A percentile compares a stretch with the other conserved stretches of the same genome.
Conservation (phyloP, 2,329 filamentous ascomycete genomes). For the Alternaria conjuncta region DNA sequence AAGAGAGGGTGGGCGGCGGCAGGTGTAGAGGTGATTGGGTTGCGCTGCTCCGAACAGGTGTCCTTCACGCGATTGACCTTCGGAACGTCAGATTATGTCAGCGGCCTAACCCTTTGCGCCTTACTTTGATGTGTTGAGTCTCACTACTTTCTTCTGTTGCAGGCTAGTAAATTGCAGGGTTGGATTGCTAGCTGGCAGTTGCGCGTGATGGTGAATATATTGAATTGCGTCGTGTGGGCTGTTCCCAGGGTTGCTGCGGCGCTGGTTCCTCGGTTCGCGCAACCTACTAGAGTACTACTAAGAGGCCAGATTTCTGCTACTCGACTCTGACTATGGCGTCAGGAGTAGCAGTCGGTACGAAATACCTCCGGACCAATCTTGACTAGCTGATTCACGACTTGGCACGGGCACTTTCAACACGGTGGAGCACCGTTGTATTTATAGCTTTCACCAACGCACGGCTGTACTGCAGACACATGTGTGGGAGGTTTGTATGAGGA, state of each 20-base stretch:
- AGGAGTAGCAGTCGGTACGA: background rate
- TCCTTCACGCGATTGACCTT: slow-evolving; percentile 16
- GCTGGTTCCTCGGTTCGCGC: slow-evolving; percentile 3
- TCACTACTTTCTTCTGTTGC: slow-evolving; percentile 8
- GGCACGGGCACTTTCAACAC: background rate
- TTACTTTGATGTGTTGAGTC: slow-evolving; percentile 9
- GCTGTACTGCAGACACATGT: background rate
- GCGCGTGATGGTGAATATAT: slow-evolving; percentile 3
- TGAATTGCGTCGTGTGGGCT: background rate
- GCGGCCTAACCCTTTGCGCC: slow-evolving; percentile 15
- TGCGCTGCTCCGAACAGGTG: slow-evolving; percentile 34
- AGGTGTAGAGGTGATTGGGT: slow-evolving; percentile 35
- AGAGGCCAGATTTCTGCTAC: slow-evolving; percentile 11
- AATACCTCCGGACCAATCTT: background rate
- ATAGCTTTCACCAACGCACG: background rate
- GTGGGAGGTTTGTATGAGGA: background rate
- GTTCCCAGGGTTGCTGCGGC: background rate
- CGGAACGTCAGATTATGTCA: slow-evolving; percentile 25
- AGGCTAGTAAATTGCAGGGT: slow-evolving; percentile 13
- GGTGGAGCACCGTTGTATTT: background rate
- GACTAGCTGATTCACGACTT: background rate
- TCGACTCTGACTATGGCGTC: slow-evolving; percentile 6
- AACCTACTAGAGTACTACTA: background rate
- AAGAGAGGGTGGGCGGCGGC: slow-evolving; percentile 22
- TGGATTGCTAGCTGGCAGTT: background rate